These are phyloP conservation scores for Verticillium klebahnii DNA, from an alignment of 2,329 filamentous ascomycete species.

Conservation along the genomic window DNA sequence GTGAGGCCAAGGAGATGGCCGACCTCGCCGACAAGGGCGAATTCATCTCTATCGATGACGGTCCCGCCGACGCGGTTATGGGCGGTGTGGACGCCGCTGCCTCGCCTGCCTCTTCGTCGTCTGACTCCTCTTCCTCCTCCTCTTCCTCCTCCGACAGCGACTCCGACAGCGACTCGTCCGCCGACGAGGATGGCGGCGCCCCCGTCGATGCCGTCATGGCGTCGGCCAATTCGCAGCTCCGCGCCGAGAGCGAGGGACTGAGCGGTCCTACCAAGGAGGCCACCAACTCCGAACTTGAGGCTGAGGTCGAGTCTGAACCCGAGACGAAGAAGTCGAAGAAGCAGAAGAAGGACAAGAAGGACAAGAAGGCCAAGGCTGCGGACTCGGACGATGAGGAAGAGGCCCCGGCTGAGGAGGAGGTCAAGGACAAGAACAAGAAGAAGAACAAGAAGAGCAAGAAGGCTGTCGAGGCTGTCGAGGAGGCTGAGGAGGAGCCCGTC, in stretches of 20 bases:
- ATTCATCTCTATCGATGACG: constrained; percentile 9
- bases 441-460: constrained; percentile 15
- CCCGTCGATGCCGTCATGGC: constrained; percentile 18
- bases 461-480: constrained; percentile 2
- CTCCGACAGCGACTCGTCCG: constrained; percentile 5
- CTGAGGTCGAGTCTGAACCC: constrained; percentile 6
- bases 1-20: constrained; percentile 9
- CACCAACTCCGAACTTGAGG: neutral
- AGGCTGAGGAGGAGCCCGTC: constrained; percentile 13
- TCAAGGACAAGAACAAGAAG: constrained; percentile 9
- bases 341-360: constrained; percentile 17
- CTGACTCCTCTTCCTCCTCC: neutral
- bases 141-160: constrained; percentile 3
- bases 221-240: constrained; percentile 11
- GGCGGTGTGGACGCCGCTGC: neutral
- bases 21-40: constrained; percentile 10
- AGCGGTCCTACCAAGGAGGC: constrained; percentile 6
- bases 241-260: constrained; percentile 10
- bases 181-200: constrained; percentile 14
- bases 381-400: constrained; percentile 4
- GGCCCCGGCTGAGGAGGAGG: neutral
- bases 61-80: neutral
- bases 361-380: neutral
- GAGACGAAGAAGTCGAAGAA: constrained; percentile 29
- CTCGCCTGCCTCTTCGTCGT: neutral